A percentile compares a stretch with the other conserved stretches of the same genome.
phyloP scores from a whole-genome alignment of 139 green algal species.

The Edaphochlamys debaryana region DNA sequence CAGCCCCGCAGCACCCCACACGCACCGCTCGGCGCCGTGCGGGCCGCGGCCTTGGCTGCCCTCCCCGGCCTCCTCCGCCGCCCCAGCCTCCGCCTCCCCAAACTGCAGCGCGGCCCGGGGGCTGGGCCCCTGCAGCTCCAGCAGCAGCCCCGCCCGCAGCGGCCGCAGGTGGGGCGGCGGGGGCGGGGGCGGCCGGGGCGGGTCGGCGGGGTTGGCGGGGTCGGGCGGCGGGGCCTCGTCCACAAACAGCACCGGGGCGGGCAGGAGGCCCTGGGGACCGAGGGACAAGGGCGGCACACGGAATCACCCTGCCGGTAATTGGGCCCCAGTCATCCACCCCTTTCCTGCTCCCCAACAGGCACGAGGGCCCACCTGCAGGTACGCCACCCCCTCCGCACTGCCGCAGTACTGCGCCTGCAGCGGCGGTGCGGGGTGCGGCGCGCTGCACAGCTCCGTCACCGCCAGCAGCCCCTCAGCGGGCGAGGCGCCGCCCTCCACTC shows the following conservation, averaged over 20 bases:
- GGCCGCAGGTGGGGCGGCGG: neutral
- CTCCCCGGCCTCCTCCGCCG: neutral
- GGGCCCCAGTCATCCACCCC: no score
- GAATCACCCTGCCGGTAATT: no score
- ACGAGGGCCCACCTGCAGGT: conserved; percentile 19
- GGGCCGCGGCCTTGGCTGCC: no score
- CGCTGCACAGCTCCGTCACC: conserved; percentile 17
- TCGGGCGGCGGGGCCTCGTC: neutral
- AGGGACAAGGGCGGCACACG: no score
- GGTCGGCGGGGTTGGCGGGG: neutral
- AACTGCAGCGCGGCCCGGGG: conserved; percentile 26
- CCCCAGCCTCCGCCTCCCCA: neutral
- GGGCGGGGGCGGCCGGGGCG: no score
- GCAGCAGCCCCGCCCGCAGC: conserved; percentile 13
- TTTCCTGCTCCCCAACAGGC: neutral
- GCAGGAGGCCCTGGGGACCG: neutral
- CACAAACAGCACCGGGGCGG: conserved; percentile 25
- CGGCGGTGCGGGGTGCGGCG: neutral
- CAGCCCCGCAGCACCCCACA: no score
- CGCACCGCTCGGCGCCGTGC: no score
- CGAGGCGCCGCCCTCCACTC: no score
- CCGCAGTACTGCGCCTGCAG: conserved; percentile 34
- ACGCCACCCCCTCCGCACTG: neutral
- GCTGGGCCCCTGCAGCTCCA: conserved; percentile 3
- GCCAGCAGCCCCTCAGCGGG: neutral